Conservation (phyloP, 1,139 yeast genomes). For the Nakaseomyces uthaithaninus region DNA sequence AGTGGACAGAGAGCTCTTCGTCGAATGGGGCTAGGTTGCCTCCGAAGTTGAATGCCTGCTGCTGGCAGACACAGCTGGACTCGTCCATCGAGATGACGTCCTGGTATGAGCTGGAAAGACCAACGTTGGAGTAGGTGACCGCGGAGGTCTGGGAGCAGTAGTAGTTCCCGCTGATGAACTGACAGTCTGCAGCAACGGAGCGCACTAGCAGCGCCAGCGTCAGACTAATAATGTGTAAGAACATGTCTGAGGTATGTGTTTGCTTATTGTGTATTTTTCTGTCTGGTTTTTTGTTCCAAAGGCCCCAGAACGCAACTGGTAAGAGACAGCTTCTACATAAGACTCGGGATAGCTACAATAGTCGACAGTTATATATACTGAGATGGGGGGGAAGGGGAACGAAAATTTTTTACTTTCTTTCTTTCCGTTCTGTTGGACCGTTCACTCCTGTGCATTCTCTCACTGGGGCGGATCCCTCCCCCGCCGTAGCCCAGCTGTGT, state of each 20-base stretch:
- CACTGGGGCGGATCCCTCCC: too few relatives aligned
- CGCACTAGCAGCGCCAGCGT: background rate
- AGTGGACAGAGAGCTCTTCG: constrained; percentile 85
- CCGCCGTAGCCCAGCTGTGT: too few relatives aligned
- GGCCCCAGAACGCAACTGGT: too few relatives aligned
- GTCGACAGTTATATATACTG: too few relatives aligned
- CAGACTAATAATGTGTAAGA: background rate
- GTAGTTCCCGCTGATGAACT: constrained; percentile 60
- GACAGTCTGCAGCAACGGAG: constrained; percentile 36
- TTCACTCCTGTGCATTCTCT: too few relatives aligned
- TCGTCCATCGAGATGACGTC: constrained; percentile 67
- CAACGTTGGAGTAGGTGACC: constrained; percentile 62
- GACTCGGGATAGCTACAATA: too few relatives aligned
- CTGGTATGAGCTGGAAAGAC: constrained; percentile 70
- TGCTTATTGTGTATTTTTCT: background rate
- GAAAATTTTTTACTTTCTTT: too few relatives aligned
- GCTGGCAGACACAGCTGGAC: constrained; percentile 54
- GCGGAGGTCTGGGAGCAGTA: constrained; percentile 68
- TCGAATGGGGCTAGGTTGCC: constrained; percentile 78
- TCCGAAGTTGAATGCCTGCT: constrained; percentile 45
- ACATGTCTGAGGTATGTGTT: background rate
- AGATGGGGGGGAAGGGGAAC: too few relatives aligned
- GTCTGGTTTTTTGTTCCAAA: background rate
- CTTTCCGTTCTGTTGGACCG: too few relatives aligned
- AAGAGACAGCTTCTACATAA: too few relatives aligned